Evolutionary conservation across 2,329 filamentous ascomycete genomes (phyloP).

Genomic region (Paracamarosporium sp.): DNA sequence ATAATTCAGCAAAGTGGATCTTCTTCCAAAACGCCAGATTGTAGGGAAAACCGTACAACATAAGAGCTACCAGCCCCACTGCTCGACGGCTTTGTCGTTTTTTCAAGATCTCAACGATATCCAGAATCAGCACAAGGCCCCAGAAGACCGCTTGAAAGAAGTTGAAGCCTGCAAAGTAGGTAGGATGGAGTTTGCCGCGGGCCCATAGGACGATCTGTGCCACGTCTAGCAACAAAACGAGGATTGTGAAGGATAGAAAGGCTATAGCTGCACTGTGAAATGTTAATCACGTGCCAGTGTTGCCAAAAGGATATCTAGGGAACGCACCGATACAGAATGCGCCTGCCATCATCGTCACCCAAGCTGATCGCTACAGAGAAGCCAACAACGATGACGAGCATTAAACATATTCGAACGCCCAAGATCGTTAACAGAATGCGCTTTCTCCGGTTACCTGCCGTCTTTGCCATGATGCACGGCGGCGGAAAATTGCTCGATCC

Average conservation of each 20-base stretch:
- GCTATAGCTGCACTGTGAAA: conserved; percentile 33
- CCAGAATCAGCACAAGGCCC: conserved; percentile 37
- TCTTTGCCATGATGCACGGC: conserved; percentile 25
- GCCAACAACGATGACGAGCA: conserved; percentile 39
- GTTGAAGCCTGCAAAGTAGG: conserved; percentile 44
- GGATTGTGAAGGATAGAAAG: conserved; percentile 40
- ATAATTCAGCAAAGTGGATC: conserved; percentile 13
- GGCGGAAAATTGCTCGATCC: neutral
- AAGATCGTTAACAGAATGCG: conserved; percentile 47
- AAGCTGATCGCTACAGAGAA: conserved; percentile 33
- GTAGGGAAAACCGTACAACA: conserved; percentile 43
- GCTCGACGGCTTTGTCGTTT: conserved; percentile 24
- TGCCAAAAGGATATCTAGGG: no score
- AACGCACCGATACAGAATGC: conserved; percentile 29
- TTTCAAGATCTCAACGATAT: conserved; percentile 33
- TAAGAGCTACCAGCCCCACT: conserved; percentile 36
- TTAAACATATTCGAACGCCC: conserved; percentile 39
- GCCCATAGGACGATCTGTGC: conserved; percentile 42
- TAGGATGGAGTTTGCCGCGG: conserved; percentile 39
- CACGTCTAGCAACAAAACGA: conserved; percentile 44
- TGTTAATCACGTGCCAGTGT: conserved; percentile 18
- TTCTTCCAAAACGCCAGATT: neutral
- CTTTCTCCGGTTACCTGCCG: conserved; percentile 43
- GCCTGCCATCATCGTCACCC: conserved; percentile 23
- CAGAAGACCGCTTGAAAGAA: conserved; percentile 46